Percentiles rank a stretch among this genome's conserved stretches.
These are phyloP conservation scores for Rhexocercosporidium sp. DNA, from an alignment of 2,329 filamentous ascomycete species.

Conservation along the genomic window DNA sequence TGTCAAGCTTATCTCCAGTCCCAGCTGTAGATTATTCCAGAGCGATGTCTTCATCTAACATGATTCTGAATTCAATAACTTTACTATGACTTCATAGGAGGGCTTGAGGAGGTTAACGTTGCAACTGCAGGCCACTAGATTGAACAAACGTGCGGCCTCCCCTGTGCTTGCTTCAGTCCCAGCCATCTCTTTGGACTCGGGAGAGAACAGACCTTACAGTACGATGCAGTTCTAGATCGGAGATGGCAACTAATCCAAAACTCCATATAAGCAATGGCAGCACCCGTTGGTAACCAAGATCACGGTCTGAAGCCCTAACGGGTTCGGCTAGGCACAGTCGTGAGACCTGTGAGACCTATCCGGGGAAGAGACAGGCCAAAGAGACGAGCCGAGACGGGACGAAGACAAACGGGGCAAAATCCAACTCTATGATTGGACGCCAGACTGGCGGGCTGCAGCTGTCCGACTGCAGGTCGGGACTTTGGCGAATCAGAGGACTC, in stretches of 20 bases:
- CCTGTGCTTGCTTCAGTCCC: neutral
- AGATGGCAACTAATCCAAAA: neutral
- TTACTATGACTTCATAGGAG: neutral
- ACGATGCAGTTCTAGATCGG: too few species aligned
- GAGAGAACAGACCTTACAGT: too few species aligned
- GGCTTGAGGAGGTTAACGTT: neutral
- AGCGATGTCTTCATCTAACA: slow-evolving; percentile 3
- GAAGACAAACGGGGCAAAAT: neutral
- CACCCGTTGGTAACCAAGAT: neutral
- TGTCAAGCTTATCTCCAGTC: slow-evolving; percentile 1
- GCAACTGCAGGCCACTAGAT: neutral
- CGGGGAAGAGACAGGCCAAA: neutral
- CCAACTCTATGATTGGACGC: slow-evolving; percentile 3
- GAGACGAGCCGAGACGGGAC: neutral
- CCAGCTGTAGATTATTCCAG: slow-evolving; percentile 5
- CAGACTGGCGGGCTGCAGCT: slow-evolving; percentile 11
- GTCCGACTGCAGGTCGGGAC: slow-evolving; percentile 32
- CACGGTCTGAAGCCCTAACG: neutral
- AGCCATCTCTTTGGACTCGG: too few species aligned
- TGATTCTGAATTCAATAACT: neutral
- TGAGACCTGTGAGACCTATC: neutral
- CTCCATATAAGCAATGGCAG: slow-evolving; percentile 7
- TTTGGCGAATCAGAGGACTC: slow-evolving; percentile 27
- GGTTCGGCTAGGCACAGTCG: neutral
- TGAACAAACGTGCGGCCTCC: neutral